Base-by-base conservation (phyloP, 2,329 filamentous ascomycete genomes). In the Endoconidiophora polonica region DNA sequence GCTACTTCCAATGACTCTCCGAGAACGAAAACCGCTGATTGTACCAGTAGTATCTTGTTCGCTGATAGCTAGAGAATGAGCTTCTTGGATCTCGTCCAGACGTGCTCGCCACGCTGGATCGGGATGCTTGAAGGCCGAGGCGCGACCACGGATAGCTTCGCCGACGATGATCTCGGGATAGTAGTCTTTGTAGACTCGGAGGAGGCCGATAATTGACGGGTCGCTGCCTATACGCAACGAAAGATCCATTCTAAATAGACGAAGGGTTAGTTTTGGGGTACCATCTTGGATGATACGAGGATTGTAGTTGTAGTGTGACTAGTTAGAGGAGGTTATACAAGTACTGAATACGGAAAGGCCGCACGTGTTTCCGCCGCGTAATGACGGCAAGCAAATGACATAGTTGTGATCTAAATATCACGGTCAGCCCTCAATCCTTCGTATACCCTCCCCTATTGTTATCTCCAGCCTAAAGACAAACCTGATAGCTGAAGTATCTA, bases 101-200 rank as follows among this genome's bases (percentile, higher is more conserved):
- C 77, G 76, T 50, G 72, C 68, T 49, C 77, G 73, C 86, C 86
- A 94, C 64, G 83, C 75, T 3, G 69, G 67, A 60, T 90, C 81
- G n/a, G 83, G 83, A 59, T 85, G 81, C 70, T 81, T 61, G 55
- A 81, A 81, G 1, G 76, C 69, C 3, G 75, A 73, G 1, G 77
- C 76, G 53, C 73, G 72, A 37, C 76, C 76, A 48, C 70, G 68
- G 26, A 77, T 73, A 3, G 75, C 69, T 55, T 82, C 81, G 20
- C 81, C 83, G 12, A 90, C 74, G 53, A 93, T 85, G 49, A 93
- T 85, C 61, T 94, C 86, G 0, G 86, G 86, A 58, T 90, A 93
- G 63, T 90, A 93, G 61, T 90, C 86, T 60, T 91, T 91, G 67
- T 81, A 93, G n/a, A 90, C 77, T 50, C 82, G 76, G 46, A 93